Percentiles rank a stretch among this genome's conserved stretches.
Conservation (phyloP, 768 basidiomycete species). For the Clathrus columnatus region DNA sequence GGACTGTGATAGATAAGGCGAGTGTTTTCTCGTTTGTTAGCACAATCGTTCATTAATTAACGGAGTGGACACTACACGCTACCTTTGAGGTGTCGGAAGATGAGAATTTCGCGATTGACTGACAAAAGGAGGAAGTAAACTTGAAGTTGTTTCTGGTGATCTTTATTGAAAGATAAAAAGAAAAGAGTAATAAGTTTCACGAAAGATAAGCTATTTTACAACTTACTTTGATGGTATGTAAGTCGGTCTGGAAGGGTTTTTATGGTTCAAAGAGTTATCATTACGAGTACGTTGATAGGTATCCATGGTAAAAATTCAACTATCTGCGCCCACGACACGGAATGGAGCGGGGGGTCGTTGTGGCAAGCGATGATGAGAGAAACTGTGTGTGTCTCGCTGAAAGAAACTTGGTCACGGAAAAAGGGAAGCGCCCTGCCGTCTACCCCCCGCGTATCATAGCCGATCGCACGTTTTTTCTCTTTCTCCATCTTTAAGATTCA, state of each 20-base stretch:
- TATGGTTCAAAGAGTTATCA: background rate
- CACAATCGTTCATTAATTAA: background rate
- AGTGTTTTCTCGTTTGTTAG: background rate
- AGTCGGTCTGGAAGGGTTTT: background rate
- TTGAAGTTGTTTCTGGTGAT: background rate
- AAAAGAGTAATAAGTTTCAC: background rate
- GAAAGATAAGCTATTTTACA: background rate
- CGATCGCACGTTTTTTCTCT: background rate
- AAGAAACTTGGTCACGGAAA: background rate
- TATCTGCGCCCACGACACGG: background rate
- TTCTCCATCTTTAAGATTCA: too few species aligned
- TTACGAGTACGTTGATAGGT: background rate
- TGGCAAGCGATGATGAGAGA: background rate
- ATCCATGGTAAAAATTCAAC: background rate
- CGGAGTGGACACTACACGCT: background rate
- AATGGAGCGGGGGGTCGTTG: background rate
- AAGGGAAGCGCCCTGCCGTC: background rate
- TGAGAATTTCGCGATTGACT: constrained; percentile 1
- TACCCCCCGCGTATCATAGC: background rate
- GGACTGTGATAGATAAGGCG: background rate
- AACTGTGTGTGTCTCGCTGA: background rate
- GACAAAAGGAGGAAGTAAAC: constrained; percentile 8
- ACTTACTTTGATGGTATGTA: background rate
- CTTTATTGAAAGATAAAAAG: background rate
- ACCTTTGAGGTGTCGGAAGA: constrained; percentile 11